These are phyloP conservation scores for Trichomonas gallinae DNA, from an alignment of 208 protist species.

Conservation along the genomic window DNA sequence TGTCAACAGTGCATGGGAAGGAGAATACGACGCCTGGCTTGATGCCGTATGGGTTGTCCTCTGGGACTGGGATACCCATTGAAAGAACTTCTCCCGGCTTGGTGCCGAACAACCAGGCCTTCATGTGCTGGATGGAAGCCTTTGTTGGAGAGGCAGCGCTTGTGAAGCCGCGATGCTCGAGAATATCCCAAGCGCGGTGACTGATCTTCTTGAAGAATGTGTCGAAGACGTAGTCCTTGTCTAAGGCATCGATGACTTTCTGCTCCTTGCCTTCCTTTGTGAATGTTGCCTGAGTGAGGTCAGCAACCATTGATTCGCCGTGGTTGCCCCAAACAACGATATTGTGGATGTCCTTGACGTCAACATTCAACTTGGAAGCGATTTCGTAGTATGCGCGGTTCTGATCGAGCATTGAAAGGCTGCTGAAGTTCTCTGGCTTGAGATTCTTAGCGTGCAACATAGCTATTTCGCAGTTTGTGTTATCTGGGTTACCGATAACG, in stretches of 20 bases:
- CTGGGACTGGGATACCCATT: slow-evolving; percentile 64
- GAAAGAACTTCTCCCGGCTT: slow-evolving; percentile 48
- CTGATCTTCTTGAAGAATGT: slow-evolving; percentile 64
- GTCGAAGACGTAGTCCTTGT: slow-evolving; percentile 49
- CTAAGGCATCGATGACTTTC: slow-evolving; percentile 48
- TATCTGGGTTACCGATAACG: neutral
- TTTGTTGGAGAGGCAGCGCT: slow-evolving; percentile 73
- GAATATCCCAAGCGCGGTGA: slow-evolving; percentile 68
- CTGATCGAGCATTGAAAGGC: slow-evolving; percentile 85
- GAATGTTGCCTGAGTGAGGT: slow-evolving; percentile 61
- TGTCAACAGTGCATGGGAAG: neutral
- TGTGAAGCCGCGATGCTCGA: slow-evolving; percentile 58
- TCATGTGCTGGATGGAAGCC: slow-evolving; percentile 51
- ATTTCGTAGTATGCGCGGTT: slow-evolving; percentile 70
- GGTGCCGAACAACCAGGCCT: slow-evolving; percentile 56
- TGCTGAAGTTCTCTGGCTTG: slow-evolving; percentile 66
- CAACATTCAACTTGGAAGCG: slow-evolving; percentile 45
- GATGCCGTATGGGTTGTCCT: slow-evolving; percentile 67
- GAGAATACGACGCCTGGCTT: slow-evolving; percentile 69
- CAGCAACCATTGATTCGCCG: slow-evolving; percentile 59
- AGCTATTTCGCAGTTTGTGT: neutral
- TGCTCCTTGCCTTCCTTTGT: slow-evolving; percentile 26
- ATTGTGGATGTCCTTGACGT: slow-evolving; percentile 55
- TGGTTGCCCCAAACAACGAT: slow-evolving; percentile 89
- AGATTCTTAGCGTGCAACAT: slow-evolving; percentile 9